Conservation (phyloP, 768 basidiomycete genomes). For the Mycena vulgaris region DNA sequence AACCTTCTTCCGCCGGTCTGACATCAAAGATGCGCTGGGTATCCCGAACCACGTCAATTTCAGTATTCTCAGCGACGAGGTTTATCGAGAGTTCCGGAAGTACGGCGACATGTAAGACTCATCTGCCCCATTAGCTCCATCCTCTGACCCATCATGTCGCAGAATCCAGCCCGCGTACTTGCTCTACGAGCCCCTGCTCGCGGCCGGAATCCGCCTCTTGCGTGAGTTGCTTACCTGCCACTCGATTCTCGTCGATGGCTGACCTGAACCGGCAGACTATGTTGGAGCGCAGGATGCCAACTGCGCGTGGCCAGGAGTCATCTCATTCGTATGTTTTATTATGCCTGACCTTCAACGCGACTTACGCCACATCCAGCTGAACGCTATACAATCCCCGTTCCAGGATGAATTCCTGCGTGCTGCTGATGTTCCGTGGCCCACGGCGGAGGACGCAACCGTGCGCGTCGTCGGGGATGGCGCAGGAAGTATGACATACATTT, state of each 20-base stretch:
- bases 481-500: too few species aligned
- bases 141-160: not conserved
- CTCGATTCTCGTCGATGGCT: not conserved
- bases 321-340: constrained; percentile 42
- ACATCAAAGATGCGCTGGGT: constrained; percentile 35
- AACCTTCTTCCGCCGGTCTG: constrained; percentile 37
- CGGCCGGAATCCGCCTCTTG: too few species aligned
- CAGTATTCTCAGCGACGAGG: constrained; percentile 26
- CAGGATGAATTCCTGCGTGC: constrained; percentile 45
- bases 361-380: constrained; percentile 35
- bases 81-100: constrained; percentile 31
- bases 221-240: constrained; percentile 33
- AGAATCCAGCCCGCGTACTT: constrained; percentile 37
- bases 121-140: not conserved
- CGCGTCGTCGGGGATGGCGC: too few species aligned
- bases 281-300: constrained; percentile 46
- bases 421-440: too few species aligned
- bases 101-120: constrained; percentile 40
- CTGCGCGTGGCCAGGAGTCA: constrained; percentile 47
- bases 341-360: too few species aligned
- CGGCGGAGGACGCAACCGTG: too few species aligned
- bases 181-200: constrained; percentile 46
- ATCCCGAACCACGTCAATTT: constrained; percentile 41
- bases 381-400: constrained; percentile 43
- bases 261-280: constrained; percentile 44